Conservation (phyloP, 306 rosid genomes). For the Vicia faba region DNA sequence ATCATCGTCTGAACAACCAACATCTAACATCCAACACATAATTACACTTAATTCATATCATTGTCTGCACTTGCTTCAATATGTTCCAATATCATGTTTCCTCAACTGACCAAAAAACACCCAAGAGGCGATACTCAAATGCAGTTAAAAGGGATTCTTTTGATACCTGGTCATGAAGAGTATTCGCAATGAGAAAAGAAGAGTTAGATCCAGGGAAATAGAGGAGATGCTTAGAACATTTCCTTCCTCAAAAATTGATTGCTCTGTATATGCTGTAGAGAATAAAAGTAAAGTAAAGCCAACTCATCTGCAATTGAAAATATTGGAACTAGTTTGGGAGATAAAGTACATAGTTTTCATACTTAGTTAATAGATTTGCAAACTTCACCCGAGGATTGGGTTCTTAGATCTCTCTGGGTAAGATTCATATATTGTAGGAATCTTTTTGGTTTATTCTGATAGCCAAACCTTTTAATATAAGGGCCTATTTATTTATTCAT, state of each 20-base stretch:
- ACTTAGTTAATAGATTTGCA: constrained; percentile 42
- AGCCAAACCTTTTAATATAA: constrained; percentile 23
- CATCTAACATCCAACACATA: too few relatives aligned
- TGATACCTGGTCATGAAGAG: constrained; percentile 87
- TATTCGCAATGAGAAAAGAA: constrained; percentile 90
- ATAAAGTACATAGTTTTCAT: constrained; percentile 39
- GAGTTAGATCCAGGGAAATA: constrained; percentile 86
- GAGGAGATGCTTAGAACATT: constrained; percentile 82
- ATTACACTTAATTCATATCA: too few relatives aligned
- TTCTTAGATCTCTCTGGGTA: constrained; percentile 50
- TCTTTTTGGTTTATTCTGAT: constrained; percentile 32
- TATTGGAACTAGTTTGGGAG: constrained; percentile 42
- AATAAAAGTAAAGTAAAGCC: constrained; percentile 46
- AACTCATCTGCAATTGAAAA: constrained; percentile 48
- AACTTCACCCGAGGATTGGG: constrained; percentile 40
- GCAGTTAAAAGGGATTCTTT: constrained; percentile 74
- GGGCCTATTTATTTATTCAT: background rate
- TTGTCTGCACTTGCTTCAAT: too few relatives aligned
- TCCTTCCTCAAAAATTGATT: constrained; percentile 76
- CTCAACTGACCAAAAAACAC: too few relatives aligned
- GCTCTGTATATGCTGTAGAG: constrained; percentile 54
- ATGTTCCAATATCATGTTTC: too few relatives aligned
- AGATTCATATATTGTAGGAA: constrained; percentile 31
- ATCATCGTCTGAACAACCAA: too few relatives aligned
- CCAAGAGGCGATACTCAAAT: constrained; percentile 31